phyloP scores from a whole-genome alignment of 805 yeast species.

The Candida schatavii region DNA sequence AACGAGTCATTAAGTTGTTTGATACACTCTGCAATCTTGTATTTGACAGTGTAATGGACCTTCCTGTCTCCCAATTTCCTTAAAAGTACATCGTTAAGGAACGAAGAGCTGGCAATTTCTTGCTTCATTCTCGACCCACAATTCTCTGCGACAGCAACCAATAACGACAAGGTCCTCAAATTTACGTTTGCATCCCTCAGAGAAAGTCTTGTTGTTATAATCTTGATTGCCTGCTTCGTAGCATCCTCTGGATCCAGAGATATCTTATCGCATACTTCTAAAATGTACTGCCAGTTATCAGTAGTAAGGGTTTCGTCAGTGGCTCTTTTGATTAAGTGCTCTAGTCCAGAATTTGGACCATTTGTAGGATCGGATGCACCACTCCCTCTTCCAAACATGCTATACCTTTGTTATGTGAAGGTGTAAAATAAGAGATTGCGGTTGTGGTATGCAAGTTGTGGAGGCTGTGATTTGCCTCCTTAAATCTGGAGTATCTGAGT shows the following conservation, averaged over 20 bases:
- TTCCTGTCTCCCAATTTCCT: conserved; percentile 49
- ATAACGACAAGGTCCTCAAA: conserved; percentile 33
- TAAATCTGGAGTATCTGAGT: no score
- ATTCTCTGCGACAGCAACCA: conserved; percentile 41
- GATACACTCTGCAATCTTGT: conserved; percentile 62
- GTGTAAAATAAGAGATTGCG: no score
- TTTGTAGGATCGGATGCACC: conserved; percentile 1
- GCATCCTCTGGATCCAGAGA: conserved; percentile 35
- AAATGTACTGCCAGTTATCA: conserved; percentile 44
- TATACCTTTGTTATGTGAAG: no score
- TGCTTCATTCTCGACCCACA: conserved; percentile 46
- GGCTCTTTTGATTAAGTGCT: conserved; percentile 29
- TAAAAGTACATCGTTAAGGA: conserved; percentile 31
- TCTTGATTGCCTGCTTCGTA: conserved; percentile 30
- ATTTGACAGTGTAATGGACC: conserved; percentile 67
- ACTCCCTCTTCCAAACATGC: conserved; percentile 1
- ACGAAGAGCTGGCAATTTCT: conserved; percentile 38
- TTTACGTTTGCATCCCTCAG: conserved; percentile 40
- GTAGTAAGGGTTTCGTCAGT: conserved; percentile 40
- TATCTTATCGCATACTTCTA: conserved; percentile 41
- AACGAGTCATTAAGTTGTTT: conserved; percentile 65
- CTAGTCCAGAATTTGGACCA: conserved; percentile 8
- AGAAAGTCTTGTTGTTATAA: conserved; percentile 22
- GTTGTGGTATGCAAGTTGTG: no score
- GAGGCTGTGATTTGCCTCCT: no score